phyloP scores from a whole-genome alignment of 495 filamentous ascomycete species.

The Chlorociboria aeruginascens region DNA sequence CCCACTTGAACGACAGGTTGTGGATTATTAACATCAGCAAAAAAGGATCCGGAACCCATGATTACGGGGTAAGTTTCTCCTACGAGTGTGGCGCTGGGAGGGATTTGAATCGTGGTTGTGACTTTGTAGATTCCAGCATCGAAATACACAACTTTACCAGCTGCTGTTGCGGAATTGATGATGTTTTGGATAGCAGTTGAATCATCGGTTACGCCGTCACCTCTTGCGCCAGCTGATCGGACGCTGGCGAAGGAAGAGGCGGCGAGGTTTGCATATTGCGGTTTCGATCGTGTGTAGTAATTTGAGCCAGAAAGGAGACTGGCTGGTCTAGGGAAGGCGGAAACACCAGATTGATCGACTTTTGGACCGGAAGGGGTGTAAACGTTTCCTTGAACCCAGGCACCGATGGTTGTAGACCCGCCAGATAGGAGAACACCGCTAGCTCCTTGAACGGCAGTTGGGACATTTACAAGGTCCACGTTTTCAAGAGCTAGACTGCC shows the following conservation, averaged over 20 bases:
- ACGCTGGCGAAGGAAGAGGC: constrained; percentile 46
- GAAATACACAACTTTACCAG: constrained; percentile 20
- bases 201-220: constrained; percentile 65
- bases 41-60: constrained; percentile 34
- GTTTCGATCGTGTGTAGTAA: constrained; percentile 29
- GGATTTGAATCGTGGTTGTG: constrained; percentile 37
- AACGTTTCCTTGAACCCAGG: constrained; percentile 32
- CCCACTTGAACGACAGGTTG: constrained; percentile 48
- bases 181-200: constrained; percentile 30
- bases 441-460: constrained; percentile 41
- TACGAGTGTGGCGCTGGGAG: constrained; percentile 40
- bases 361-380: constrained; percentile 32
- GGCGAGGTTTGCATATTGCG: constrained; percentile 43
- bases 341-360: constrained; percentile 23
- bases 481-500: constrained; percentile 53
- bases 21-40: constrained; percentile 37
- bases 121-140: constrained; percentile 37
- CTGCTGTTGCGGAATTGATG: constrained; percentile 29
- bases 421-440: constrained; percentile 42
- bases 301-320: constrained; percentile 27
- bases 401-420: constrained; percentile 39
- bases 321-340: constrained; percentile 27
- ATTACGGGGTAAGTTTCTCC: constrained; percentile 39
- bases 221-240: constrained; percentile 45
- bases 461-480: constrained; percentile 35